Evolutionary conservation across 2,329 filamentous ascomycete genomes (phyloP).

Genomic region (Apiospora malaysiana): DNA sequence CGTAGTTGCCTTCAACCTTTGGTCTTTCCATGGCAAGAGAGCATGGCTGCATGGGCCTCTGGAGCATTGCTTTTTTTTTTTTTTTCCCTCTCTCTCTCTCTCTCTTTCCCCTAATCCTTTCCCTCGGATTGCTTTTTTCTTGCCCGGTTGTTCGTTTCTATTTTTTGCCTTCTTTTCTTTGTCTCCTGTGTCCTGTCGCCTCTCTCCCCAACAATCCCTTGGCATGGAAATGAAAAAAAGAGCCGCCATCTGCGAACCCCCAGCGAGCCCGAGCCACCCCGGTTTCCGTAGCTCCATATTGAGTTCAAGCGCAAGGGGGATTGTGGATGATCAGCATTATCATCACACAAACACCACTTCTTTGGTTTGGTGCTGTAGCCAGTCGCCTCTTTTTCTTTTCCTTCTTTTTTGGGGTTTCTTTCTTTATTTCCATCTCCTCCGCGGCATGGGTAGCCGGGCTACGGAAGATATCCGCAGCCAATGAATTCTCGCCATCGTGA

Average conservation of each 20-base stretch:
- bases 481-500: neutral
- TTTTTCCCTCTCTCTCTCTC: neutral
- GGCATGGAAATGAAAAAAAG: neutral
- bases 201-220: neutral
- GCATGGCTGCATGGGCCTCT: neutral
- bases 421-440: neutral
- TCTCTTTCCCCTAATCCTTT: neutral
- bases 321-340: neutral
- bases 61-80: neutral
- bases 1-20: neutral
- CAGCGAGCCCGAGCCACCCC: neutral
- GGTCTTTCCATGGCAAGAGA: neutral
- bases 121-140: neutral
- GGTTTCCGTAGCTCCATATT: conserved; percentile 17
- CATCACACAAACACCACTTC: conserved; percentile 6
- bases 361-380: neutral
- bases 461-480: neutral
- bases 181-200: no score
- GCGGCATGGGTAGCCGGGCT: conserved; percentile 3
- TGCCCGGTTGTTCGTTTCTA: neutral
- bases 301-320: neutral
- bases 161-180: neutral
- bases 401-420: neutral
- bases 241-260: conserved; percentile 1
- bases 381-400: neutral